Base-by-base conservation (phyloP, 2,329 filamentous ascomycete species). In the Teratosphaeriaceae sp. region DNA sequence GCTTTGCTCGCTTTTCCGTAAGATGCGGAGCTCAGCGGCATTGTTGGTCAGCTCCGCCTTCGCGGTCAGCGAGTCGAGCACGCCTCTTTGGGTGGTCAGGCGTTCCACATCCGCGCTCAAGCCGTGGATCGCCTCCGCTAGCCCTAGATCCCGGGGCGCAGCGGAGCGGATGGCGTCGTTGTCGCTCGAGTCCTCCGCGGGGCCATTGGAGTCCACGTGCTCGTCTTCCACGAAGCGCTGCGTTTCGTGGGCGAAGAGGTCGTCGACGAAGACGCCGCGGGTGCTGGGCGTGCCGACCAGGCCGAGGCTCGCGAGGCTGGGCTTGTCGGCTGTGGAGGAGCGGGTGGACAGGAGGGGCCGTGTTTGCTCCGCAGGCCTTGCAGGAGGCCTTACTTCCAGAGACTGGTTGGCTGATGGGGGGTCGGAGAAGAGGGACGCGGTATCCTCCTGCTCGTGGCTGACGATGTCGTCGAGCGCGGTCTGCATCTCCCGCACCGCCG, bases 21-120 rank as follows among this genome's bases (percentile, higher is more conserved):
- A 65, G 48, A 98, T 97, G 24, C 92, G 79, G 40, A 98, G 65
- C 63, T 98, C 92, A 1, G 90, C 88, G 12, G 84, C 88, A 60
- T 98, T 98, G 62, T 98, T 98, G 1, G 92, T 98, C 40, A 98
- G 71, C 62, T 98, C 92, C 0, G 94, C 92, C 66, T 98, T 98
- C 44, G 85, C 80, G 2, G 87, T 92, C 45, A 98, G 69, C 1
- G 90, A 94, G 55, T 96, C 87, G 15, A 98, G 80, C 15, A 98
- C 86, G 1, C 85, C 84, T 54, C 96, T 88, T 65, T 98, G 92
- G 2, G 88, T 81, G 8, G 78, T 76, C 15, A 98, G 74, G 51
- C 88, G 86, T 56, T 96, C 88, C 49, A 98, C 95, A 51, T 97
- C 89, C 38, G 83, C 81, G 0, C 84, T 88, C n/a, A 98, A 74